Conservation (phyloP, 2,329 filamentous ascomycete genomes). For the Sodiomyces alkalinus region DNA sequence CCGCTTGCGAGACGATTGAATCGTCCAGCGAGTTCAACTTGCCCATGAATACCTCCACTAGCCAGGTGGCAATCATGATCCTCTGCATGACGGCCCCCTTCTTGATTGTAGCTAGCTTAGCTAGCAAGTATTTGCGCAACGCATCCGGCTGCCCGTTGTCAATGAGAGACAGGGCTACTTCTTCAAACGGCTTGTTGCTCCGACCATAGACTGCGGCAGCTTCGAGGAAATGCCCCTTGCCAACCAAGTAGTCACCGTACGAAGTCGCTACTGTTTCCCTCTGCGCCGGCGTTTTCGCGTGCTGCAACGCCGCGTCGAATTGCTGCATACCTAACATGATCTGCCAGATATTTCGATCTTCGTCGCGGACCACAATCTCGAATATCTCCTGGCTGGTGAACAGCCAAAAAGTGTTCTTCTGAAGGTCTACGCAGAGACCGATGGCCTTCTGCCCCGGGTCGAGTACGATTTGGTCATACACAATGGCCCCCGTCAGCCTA, state of each 20-base stretch:
- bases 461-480: constrained; percentile 79
- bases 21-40: constrained; percentile 92
- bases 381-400: constrained; percentile 86
- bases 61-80: constrained; percentile 89
- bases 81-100: constrained; percentile 82
- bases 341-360: constrained; percentile 87
- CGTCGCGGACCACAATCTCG: constrained; percentile 80
- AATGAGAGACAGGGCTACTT: constrained; percentile 82
- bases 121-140: constrained; percentile 72
- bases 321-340: constrained; percentile 78
- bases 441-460: constrained; percentile 65
- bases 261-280: constrained; percentile 85
- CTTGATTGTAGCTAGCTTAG: constrained; percentile 69
- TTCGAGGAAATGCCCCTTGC: constrained; percentile 68
- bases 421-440: constrained; percentile 76
- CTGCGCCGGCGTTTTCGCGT: constrained; percentile 65
- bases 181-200: constrained; percentile 93
- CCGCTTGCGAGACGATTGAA: constrained; percentile 77
- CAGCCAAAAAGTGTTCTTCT: constrained; percentile 96
- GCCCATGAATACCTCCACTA: constrained; percentile 92
- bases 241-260: constrained; percentile 76
- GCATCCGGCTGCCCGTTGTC: constrained; percentile 85
- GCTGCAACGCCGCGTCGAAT: constrained; percentile 76
- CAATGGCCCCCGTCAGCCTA: constrained; percentile 66
- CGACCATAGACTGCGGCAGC: constrained; percentile 84